These are phyloP conservation scores for Porodaedalea pini DNA, from an alignment of 1,284 basidiomycete genomes.

Conservation along the genomic window DNA sequence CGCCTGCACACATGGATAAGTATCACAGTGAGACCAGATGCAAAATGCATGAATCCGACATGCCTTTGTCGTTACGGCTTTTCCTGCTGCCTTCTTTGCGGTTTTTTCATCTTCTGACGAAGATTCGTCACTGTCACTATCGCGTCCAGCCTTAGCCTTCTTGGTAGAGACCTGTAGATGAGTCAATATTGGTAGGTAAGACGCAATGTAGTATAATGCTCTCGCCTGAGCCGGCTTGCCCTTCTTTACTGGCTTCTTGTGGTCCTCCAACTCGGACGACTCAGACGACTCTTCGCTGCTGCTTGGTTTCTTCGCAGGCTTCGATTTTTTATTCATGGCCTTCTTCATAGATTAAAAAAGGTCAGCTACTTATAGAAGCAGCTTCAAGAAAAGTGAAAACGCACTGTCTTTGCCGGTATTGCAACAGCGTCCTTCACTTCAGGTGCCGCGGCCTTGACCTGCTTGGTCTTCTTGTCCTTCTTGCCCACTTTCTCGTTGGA, in stretches of 20 bases:
- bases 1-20: not conserved
- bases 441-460: slow-evolving; percentile 21
- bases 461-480: slow-evolving; percentile 35
- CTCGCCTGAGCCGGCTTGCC: slow-evolving; percentile 22
- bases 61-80: slow-evolving; percentile 20
- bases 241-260: slow-evolving; percentile 23
- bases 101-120: slow-evolving; percentile 16
- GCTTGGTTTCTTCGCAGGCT: slow-evolving; percentile 9
- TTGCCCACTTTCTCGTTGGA: slow-evolving; percentile 36
- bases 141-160: not conserved
- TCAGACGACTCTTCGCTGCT: slow-evolving; percentile 27
- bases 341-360: too few species aligned
- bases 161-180: not conserved
- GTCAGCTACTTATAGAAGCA: too few species aligned
- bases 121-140: slow-evolving; percentile 5
- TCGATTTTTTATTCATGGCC: slow-evolving; percentile 1
- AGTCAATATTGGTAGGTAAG: not conserved
- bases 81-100: slow-evolving; percentile 6
- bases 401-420: slow-evolving; percentile 30
- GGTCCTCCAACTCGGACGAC: slow-evolving; percentile 28
- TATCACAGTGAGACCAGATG: not conserved
- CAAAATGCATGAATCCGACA: not conserved
- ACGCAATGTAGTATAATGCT: slow-evolving; percentile 10
- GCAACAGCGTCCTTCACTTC: slow-evolving; percentile 26
- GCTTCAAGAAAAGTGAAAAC: not conserved